Evolutionary conservation across 2,329 filamentous ascomycete species (phyloP).

Genomic region (Fusarium sp.): DNA sequence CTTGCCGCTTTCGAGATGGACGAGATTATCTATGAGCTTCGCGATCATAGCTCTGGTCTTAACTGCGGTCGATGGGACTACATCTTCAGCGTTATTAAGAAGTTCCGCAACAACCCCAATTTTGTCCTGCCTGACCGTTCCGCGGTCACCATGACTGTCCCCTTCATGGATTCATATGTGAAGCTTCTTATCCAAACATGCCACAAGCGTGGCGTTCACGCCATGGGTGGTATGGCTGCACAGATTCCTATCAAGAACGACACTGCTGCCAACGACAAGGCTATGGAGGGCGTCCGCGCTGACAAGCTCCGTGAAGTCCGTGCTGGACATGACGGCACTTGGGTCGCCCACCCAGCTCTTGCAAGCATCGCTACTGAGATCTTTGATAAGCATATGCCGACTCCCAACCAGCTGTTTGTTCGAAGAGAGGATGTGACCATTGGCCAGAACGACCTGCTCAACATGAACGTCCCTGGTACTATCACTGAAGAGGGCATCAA

Average conservation of each 20-base stretch:
- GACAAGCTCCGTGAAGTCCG: constrained; percentile 97
- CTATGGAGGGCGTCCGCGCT: constrained; percentile 91
- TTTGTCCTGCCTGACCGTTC: constrained; percentile 95
- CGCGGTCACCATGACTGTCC: constrained; percentile 95
- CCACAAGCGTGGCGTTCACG: constrained; percentile 96
- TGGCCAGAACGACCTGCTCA: constrained; percentile 88
- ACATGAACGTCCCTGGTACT: constrained; percentile 96
- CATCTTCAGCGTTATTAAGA: constrained; percentile 99
- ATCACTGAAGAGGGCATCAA: constrained; percentile 95
- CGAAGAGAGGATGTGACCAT: constrained; percentile 91
- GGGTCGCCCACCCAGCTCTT: constrained; percentile 96
- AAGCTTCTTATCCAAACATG: constrained; percentile 98
- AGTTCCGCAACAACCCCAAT: constrained; percentile 93
- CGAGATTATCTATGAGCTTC: constrained; percentile 99
- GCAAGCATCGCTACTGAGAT: constrained; percentile 89
- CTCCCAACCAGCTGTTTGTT: constrained; percentile 93
- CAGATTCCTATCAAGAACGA: constrained; percentile 99
- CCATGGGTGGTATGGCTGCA: constrained; percentile 98
- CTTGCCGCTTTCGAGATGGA: constrained; percentile 99
- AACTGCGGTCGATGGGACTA: constrained; percentile 99
- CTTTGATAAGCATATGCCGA: constrained; percentile 99
- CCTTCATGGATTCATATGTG: constrained; percentile 97
- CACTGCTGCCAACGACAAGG: constrained; percentile 87
- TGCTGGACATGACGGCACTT: constrained; percentile 95
- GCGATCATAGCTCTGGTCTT: constrained; percentile 93